Base-by-base conservation (phyloP, 306 rosid species). In the Sicyos baderoa region DNA sequence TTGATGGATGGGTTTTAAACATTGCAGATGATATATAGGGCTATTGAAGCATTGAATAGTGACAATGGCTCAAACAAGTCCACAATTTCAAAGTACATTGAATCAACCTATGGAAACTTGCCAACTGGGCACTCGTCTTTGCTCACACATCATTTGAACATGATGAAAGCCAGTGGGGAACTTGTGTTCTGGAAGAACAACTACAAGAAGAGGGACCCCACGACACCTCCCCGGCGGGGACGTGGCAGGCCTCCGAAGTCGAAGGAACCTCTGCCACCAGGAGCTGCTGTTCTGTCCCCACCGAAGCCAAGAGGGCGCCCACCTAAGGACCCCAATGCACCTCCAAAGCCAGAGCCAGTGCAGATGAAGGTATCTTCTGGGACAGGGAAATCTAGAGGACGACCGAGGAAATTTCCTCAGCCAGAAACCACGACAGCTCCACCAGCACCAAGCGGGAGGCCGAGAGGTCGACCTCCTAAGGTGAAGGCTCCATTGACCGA, bases 401-500 rank as follows among this genome's bases (percentile, higher is more conserved):
- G 95, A 54, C 97, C 95, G 0, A 86, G 89, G 80, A 90, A 90
- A 54, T 86, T 86, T 77, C 80, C 86, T 0, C 54, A 54, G 57
- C 83, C 89, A 9, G 45, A n/a, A 1, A 0, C 72, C 57, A 49
- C n/a, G 0, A 22, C 23, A 5, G 29, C 47, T 17, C 57, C 48
- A 10, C 75, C 1, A 54, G 76, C 55, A 0, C 63, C 82, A 18
- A 66, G 76, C 1, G 90, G 84, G 10, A 84, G 78, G 86, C 87
- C 86, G 0, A 79, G 96, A 60, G 96, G 97, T 11, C 80, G 97
- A 69, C 97, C 97, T 54, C 96, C 94, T 0, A 89, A 91, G 84
- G 84, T 27, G 81, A 91, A 88, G 84, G 68, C 82, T 72, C 65
- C 81, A 27, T 56, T 83, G 77, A 74, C 85, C 9, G 90, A 84